Percentiles rank a stretch among this genome's conserved stretches.
Evolutionary conservation across 2,329 filamentous ascomycete species (phyloP).

Genomic region (Clonostachys byssicola): DNA sequence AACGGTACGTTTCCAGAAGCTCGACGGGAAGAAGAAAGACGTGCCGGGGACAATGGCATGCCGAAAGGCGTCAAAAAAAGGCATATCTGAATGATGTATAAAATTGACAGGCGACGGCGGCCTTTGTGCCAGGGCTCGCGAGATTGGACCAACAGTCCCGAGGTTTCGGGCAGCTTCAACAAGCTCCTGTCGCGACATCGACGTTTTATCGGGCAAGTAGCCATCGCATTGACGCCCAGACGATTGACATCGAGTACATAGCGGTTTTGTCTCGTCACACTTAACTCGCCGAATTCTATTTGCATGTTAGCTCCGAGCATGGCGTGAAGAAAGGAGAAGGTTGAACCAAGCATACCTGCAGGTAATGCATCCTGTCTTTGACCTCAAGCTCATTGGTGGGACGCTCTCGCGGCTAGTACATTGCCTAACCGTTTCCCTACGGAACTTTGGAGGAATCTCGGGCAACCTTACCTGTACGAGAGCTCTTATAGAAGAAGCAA

Average conservation of each 20-base stretch:
- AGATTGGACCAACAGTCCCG: constrained; percentile 18
- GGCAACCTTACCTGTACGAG: too few relatives aligned
- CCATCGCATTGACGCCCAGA: constrained; percentile 23
- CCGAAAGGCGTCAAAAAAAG: constrained; percentile 27
- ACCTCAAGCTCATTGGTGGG: not conserved
- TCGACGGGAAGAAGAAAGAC: constrained; percentile 16
- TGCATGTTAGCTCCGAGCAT: not conserved
- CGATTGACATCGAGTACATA: constrained; percentile 15
- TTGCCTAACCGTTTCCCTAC: too few relatives aligned
- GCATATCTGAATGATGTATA: constrained; percentile 2
- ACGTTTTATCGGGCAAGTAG: constrained; percentile 15
- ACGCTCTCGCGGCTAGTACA: too few relatives aligned
- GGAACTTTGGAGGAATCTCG: too few relatives aligned
- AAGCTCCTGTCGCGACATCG: constrained; percentile 22
- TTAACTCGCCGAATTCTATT: constrained; percentile 26
- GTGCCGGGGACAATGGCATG: constrained; percentile 19
- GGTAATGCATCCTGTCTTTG: not conserved
- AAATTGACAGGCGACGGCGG: not conserved
- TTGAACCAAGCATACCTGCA: not conserved
- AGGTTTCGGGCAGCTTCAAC: constrained; percentile 17
- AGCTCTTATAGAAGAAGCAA: too few relatives aligned
- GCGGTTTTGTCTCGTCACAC: constrained; percentile 23
- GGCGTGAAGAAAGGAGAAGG: not conserved
- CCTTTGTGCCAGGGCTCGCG: constrained; percentile 8
- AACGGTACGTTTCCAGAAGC: constrained; percentile 22